Conservation (phyloP, 2,329 filamentous ascomycete genomes). For the Fusarium aywerte region DNA sequence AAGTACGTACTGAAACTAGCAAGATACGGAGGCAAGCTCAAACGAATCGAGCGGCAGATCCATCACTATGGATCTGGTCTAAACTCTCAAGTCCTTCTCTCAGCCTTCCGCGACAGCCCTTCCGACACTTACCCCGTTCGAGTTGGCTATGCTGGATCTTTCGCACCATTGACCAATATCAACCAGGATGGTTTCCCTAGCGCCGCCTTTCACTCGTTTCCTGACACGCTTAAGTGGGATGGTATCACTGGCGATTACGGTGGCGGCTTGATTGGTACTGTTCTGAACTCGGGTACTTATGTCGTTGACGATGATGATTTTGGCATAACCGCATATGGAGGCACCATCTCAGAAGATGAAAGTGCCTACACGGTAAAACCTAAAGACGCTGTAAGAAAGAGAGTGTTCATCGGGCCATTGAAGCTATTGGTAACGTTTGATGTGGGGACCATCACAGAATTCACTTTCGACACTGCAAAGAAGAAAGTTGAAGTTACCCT, state of each 20-base stretch:
- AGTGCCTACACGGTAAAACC: slow-evolving; percentile 52
- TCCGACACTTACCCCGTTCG: slow-evolving; percentile 62
- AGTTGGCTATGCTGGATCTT: slow-evolving; percentile 64
- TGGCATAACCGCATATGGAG: slow-evolving; percentile 63
- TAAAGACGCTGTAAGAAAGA: slow-evolving; percentile 58
- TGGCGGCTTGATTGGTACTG: slow-evolving; percentile 62
- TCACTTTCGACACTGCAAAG: slow-evolving; percentile 48
- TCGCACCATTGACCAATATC: slow-evolving; percentile 65
- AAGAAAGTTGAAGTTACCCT: slow-evolving; percentile 42
- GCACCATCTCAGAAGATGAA: slow-evolving; percentile 48
- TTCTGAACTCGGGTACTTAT: slow-evolving; percentile 62
- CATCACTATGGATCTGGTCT: slow-evolving; percentile 71
- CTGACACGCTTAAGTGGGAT: slow-evolving; percentile 66
- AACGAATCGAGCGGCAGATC: slow-evolving; percentile 57
- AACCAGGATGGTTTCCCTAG: slow-evolving; percentile 64
- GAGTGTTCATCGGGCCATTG: slow-evolving; percentile 60
- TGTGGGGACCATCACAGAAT: slow-evolving; percentile 55
- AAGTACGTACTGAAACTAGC: neutral
- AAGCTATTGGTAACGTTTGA: slow-evolving; percentile 56
- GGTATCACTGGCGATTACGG: slow-evolving; percentile 68
- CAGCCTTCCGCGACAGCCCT: slow-evolving; percentile 60
- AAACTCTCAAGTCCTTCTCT: slow-evolving; percentile 65
- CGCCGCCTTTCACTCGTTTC: slow-evolving; percentile 67
- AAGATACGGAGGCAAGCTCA: slow-evolving; percentile 57
- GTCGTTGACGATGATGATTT: slow-evolving; percentile 57